These are phyloP conservation scores for Pleurozium schreberi DNA, from an alignment of 225 moss, liverwort and hornwort genomes.

Conservation along the genomic window DNA sequence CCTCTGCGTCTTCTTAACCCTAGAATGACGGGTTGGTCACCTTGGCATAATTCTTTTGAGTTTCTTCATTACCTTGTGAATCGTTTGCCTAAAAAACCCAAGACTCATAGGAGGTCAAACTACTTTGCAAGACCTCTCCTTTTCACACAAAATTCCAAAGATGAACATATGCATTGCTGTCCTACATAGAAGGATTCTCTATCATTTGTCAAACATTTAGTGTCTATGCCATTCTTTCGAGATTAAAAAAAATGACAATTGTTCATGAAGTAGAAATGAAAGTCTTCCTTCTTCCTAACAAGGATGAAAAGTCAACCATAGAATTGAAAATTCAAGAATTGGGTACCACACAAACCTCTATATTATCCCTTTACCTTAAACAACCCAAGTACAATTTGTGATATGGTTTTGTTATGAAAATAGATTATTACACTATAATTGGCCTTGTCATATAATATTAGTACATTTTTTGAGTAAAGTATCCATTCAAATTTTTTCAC, in stretches of 20 bases:
- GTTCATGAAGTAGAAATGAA: accelerated
- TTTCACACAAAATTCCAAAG: neutral
- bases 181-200: no score
- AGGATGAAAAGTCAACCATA: neutral
- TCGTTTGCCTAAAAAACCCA: neutral
- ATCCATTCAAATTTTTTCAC: neutral
- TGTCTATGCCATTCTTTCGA: accelerated
- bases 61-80: neutral
- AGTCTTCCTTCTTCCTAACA: neutral
- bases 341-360: accelerated
- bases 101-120: neutral
- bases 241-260: neutral
- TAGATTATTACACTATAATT: neutral
- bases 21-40: neutral
- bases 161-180: neutral
- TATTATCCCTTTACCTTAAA: neutral
- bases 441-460: neutral
- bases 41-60: neutral
- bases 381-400: neutral
- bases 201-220: neutral
- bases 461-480: neutral
- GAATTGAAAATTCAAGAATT: accelerated
- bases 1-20: neutral
- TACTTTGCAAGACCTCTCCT: neutral
- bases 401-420: neutral